These are phyloP conservation scores for Penicillium silybi DNA, from an alignment of 495 filamentous ascomycete species.

Conservation along the genomic window DNA sequence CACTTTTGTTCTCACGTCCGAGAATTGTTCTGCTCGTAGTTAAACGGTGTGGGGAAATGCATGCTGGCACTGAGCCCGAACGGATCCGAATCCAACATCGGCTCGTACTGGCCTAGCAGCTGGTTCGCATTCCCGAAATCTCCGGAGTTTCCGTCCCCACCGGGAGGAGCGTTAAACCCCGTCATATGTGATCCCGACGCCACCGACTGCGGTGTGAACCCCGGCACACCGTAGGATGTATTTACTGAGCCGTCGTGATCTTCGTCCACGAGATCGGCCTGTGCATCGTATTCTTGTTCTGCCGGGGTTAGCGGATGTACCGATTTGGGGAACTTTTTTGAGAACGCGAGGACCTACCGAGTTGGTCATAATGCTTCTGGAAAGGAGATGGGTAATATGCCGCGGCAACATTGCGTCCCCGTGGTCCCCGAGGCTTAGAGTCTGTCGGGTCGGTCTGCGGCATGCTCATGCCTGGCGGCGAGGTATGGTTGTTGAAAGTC, in stretches of 20 bases:
- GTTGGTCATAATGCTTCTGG: slow-evolving; percentile 92
- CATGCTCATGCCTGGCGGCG: slow-evolving; percentile 40
- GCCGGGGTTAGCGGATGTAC: slow-evolving; percentile 13
- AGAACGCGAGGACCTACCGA: slow-evolving; percentile 66
- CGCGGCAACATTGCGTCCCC: slow-evolving; percentile 38
- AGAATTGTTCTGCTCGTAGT: slow-evolving; percentile 58
- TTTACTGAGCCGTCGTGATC: slow-evolving; percentile 65
- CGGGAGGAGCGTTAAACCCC: slow-evolving; percentile 36
- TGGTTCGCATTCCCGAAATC: slow-evolving; percentile 55
- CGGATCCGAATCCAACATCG: slow-evolving; percentile 82
- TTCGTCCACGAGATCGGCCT: slow-evolving; percentile 91
- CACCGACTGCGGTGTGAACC: slow-evolving; percentile 48
- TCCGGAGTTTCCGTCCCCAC: slow-evolving; percentile 32
- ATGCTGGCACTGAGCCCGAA: slow-evolving; percentile 89
- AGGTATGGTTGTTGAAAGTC: slow-evolving; percentile 34
- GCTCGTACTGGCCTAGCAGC: slow-evolving; percentile 73
- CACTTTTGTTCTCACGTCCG: slow-evolving; percentile 35
- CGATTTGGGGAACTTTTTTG: neutral
- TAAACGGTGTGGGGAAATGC: slow-evolving; percentile 89
- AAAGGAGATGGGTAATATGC: slow-evolving; percentile 79
- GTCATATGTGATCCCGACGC: slow-evolving; percentile 39
- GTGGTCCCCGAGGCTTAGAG: slow-evolving; percentile 31
- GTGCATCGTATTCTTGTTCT: slow-evolving; percentile 99
- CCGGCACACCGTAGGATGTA: slow-evolving; percentile 57
- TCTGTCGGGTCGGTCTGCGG: slow-evolving; percentile 37